Base-by-base conservation (phyloP, 2,329 filamentous ascomycete species). In the Aspergillus bombycis region DNA sequence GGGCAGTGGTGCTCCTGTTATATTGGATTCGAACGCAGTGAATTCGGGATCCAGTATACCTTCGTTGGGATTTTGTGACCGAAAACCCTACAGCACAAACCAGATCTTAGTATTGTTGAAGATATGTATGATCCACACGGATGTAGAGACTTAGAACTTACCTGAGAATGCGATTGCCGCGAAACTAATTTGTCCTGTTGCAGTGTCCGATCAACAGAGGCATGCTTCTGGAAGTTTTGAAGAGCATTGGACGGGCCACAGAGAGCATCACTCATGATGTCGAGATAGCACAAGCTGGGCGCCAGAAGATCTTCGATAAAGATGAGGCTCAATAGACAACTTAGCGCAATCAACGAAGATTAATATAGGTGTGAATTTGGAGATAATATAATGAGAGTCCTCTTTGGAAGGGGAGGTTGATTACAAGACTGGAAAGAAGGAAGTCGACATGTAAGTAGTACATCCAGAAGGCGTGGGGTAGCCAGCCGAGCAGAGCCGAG, bases 161-260 rank as follows among this genome's bases (percentile, higher is more conserved):
- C 88, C 76, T 89, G 85, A 57, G 81, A 77, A 52, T 85, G 82
- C 58, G 84, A 79, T 60, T 84, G 82, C 64, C 85, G 83, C 11
- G 83, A 80, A 41, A 83, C 77, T 54, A 91, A 72, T 58, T 89
- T 88, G 77, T 93, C 91, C 76, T 92, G 91, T 73, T 93, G 90
- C 56, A 91, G 81, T 11, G 88, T 88, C 60, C 89, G 84, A 74
- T 93, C 90, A 66, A 86, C 84, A 56, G 89, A 84, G 12, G 86
- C 81, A 76, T 93, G 90, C 71, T 90, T 88, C 71, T 90, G 86
- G 74, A 93, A 87, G 72, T 86, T 89, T 77, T 92, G 91, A 58
- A 92, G 85, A 66, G 90, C 85, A 77, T 91, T 93, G 14, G 91
- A 91, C 21, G 91, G 90, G 63, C 91, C 90, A 75, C 91, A 94